A percentile compares a stretch with the other conserved stretches of the same genome.
phyloP scores from a whole-genome alignment of 78 protist species.

The Paratrimastix pyriformis region DNA sequence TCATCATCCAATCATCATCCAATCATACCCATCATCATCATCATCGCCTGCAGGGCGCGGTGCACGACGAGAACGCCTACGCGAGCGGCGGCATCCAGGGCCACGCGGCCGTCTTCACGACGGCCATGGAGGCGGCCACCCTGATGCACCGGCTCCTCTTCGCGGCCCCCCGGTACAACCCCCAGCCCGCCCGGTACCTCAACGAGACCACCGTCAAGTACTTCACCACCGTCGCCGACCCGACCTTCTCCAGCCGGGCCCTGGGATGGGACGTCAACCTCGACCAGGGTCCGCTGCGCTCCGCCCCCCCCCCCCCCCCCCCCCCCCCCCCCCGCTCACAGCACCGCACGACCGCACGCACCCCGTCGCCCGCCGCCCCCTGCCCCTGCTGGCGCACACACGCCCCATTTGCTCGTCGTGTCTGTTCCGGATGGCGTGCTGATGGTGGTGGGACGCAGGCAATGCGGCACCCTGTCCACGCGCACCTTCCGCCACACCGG shows the following conservation, averaged over 20 bases:
- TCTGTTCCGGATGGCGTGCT: too few relatives aligned
- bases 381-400: too few relatives aligned
- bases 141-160: neutral
- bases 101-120: conserved; percentile 2
- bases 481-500: neutral
- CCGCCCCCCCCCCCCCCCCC: too few relatives aligned
- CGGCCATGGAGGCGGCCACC: neutral
- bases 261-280: conserved; percentile 8
- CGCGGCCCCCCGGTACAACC: neutral
- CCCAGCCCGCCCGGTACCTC: neutral
- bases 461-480: neutral
- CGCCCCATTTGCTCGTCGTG: too few relatives aligned
- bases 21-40: too few relatives aligned
- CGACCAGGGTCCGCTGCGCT: too few relatives aligned
- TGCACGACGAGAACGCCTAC: neutral
- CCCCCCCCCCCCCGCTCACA: too few relatives aligned
- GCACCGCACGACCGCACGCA: too few relatives aligned
- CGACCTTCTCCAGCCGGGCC: conserved; percentile 4
- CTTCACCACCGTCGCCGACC: neutral
- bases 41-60: neutral
- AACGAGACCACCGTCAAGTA: neutral
- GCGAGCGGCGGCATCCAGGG: conserved; percentile 4
- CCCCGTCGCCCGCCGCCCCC: too few relatives aligned
- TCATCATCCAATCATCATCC: too few relatives aligned
- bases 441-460: too few relatives aligned